A percentile compares a stretch with the other conserved stretches of the same genome.
Conservation (phyloP, 208 protist species). For the Acanthamoeba polyphaga region DNA sequence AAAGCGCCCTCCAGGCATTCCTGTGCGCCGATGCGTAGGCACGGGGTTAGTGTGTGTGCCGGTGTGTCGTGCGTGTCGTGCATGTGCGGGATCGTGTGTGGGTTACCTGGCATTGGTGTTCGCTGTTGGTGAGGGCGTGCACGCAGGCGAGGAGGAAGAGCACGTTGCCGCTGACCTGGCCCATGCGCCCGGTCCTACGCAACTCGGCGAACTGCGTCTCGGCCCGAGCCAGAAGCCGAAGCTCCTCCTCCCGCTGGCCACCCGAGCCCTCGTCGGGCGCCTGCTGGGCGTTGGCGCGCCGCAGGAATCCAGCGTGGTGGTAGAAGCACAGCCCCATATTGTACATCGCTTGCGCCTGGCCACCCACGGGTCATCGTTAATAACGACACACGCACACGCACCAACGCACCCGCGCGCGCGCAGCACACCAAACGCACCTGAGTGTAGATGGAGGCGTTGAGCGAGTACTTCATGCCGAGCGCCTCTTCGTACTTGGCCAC, state of each 20-base stretch:
- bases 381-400: too few relatives aligned
- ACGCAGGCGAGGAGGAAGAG: background rate
- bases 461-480: background rate
- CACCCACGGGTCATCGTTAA: too few relatives aligned
- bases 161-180: background rate
- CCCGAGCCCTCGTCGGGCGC: background rate
- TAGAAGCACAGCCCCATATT: slow-evolving; percentile 17
- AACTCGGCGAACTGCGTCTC: background rate
- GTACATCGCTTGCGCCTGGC: background rate
- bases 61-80: background rate
- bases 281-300: background rate
- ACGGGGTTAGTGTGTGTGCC: too few relatives aligned
- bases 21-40: background rate
- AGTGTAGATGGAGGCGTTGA: background rate
- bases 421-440: background rate
- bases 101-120: background rate
- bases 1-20: background rate
- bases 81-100: too few relatives aligned
- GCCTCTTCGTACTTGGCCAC: background rate
- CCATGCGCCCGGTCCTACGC: background rate
- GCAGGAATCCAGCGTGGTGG: background rate
- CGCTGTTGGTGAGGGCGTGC: background rate
- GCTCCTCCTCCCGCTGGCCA: background rate
- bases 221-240: background rate
- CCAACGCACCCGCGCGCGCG: too few relatives aligned